Evolutionary conservation across 352 stramenopile genomes (phyloP).

Genomic region (Phytophthora pini): DNA sequence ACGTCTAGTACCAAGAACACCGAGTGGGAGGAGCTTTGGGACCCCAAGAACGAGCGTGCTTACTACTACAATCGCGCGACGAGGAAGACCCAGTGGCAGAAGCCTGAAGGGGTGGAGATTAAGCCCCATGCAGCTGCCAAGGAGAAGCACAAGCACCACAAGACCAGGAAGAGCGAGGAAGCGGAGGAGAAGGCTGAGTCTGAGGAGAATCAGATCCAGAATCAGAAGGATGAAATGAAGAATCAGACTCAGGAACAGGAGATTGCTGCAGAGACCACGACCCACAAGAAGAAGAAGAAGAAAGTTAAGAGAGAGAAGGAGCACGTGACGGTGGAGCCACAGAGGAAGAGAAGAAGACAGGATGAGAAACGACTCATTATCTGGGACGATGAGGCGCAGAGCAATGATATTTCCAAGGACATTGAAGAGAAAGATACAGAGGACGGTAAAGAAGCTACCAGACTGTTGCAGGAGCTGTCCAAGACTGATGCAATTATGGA

Average conservation of each 20-base stretch:
- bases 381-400: conserved; percentile 76
- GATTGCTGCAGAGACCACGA: background rate
- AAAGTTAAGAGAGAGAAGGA: conserved; percentile 45
- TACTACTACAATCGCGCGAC: conserved; percentile 89
- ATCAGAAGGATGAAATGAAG: conserved; percentile 10
- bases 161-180: conserved; percentile 34
- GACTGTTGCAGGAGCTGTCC: conserved; percentile 68
- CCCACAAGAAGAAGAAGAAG: conserved; percentile 53
- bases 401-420: conserved; percentile 23
- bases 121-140: conserved; percentile 51
- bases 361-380: conserved; percentile 83
- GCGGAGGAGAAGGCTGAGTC: conserved; percentile 7
- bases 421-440: conserved; percentile 75
- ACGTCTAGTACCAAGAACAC: conserved; percentile 29
- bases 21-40: conserved; percentile 89
- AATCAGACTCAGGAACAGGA: conserved; percentile 10
- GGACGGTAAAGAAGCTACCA: conserved; percentile 78
- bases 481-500: conserved; percentile 88
- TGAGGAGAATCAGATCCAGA: conserved; percentile 18
- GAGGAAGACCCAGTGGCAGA: conserved; percentile 84
- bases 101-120: conserved; percentile 78
- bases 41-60: conserved; percentile 84
- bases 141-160: conserved; percentile 38
- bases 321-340: conserved; percentile 23
- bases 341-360: conserved; percentile 52